Evolutionary conservation across 2,329 filamentous ascomycete genomes (phyloP).

Genomic region (Fusarium sp.): DNA sequence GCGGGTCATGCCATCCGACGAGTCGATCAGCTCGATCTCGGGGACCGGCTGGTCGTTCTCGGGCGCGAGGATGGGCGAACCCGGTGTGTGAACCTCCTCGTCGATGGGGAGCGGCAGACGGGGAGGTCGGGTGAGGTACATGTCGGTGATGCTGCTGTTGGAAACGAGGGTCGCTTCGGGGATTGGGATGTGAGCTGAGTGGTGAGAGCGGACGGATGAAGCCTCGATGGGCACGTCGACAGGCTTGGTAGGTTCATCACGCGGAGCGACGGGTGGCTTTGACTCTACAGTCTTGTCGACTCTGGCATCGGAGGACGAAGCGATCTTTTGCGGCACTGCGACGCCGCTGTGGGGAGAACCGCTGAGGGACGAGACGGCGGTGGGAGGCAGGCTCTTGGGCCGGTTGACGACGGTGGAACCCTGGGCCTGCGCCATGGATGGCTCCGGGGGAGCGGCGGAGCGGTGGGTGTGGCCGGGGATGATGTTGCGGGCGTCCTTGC

Average conservation of each 20-base stretch:
- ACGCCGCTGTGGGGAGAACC: constrained; percentile 58
- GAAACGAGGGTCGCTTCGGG: constrained; percentile 59
- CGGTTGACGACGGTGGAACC: constrained; percentile 65
- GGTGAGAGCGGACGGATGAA: constrained; percentile 53
- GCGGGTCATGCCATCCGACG: constrained; percentile 62
- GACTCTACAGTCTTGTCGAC: constrained; percentile 32
- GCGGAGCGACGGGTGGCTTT: constrained; percentile 35
- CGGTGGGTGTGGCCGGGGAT: constrained; percentile 68
- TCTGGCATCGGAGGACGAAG: constrained; percentile 34
- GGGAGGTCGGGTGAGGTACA: constrained; percentile 80
- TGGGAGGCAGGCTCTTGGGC: constrained; percentile 60
- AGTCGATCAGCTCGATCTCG: constrained; percentile 64
- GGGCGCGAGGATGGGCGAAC: constrained; percentile 86
- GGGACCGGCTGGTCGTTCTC: constrained; percentile 69
- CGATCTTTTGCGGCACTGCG: constrained; percentile 45
- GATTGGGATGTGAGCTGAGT: constrained; percentile 44
- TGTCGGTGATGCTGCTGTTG: constrained; percentile 71
- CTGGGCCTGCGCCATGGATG: constrained; percentile 70
- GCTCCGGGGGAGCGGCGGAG: constrained; percentile 70
- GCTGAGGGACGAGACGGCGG: constrained; percentile 62
- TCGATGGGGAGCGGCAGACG: constrained; percentile 93
- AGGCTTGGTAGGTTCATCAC: constrained; percentile 63
- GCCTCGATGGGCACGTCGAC: constrained; percentile 66
- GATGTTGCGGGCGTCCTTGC: constrained; percentile 59
- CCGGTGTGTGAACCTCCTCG: constrained; percentile 88